phyloP scores from a whole-genome alignment of 1,139 yeast genomes.

The Lodderomyces metapsilosis region DNA sequence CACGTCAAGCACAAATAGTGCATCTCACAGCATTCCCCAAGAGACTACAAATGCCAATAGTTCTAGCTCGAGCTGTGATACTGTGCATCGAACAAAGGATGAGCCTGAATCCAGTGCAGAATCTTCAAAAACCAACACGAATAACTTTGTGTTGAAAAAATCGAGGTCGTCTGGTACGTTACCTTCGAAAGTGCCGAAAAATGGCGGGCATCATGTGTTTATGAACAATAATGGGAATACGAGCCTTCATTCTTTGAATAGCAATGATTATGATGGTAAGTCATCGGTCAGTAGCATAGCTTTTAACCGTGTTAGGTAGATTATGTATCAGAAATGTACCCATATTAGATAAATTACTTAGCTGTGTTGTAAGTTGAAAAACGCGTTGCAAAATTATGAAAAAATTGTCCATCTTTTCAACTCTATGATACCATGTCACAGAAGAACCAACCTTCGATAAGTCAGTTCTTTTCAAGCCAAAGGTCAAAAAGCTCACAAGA shows the following conservation, averaged over 20 bases:
- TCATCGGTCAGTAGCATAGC: conserved; percentile 21
- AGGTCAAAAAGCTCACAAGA: conserved; percentile 1
- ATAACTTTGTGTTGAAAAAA: conserved; percentile 8
- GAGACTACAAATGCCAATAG: background rate
- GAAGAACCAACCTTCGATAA: conserved; percentile 27
- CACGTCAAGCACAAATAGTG: conserved; percentile 9
- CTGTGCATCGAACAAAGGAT: background rate
- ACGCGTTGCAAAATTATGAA: background rate
- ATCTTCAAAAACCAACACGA: conserved; percentile 1
- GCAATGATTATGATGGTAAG: conserved; percentile 10
- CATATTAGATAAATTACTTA: no score
- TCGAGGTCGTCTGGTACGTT: conserved; percentile 15
- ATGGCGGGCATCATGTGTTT: conserved; percentile 1
- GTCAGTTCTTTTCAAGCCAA: conserved; percentile 22
- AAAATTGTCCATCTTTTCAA: background rate
- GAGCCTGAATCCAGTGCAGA: background rate
- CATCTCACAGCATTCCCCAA: background rate
- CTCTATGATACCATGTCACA: conserved; percentile 11
- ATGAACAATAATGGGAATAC: conserved; percentile 6
- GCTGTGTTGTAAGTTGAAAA: no score
- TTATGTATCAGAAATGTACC: background rate
- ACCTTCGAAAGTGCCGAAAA: background rate
- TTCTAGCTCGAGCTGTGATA: background rate
- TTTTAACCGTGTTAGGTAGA: conserved; percentile 33
- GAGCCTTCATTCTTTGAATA: conserved; percentile 10